Base-by-base conservation (phyloP, 2,329 filamentous ascomycete genomes). In the Trichophyton verrucosum region DNA sequence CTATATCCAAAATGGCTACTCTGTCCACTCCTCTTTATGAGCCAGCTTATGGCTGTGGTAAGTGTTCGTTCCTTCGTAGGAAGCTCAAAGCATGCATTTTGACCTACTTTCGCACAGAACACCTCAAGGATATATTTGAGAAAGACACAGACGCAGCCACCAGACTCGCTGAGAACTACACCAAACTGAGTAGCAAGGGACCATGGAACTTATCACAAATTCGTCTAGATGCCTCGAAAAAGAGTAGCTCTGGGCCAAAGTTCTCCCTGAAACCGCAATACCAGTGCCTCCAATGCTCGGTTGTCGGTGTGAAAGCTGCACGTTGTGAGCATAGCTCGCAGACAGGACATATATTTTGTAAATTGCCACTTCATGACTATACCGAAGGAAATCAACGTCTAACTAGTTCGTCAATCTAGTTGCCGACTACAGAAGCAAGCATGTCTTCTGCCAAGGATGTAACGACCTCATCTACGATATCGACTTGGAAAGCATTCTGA, bases 31-130 rank as follows among this genome's bases (percentile, higher is more conserved):
- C 40, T 11, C 15, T 44, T 13, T 72, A 72, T 1, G 73, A 74
- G 62, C 72, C 74, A 6, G 73, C 72, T 59, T 76, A 69, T 63
- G 74, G 74, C 60, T 76, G 74, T 62, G 74, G 74, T 76, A 73
- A 65, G 73, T 24, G n/a, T 57, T 5, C 49, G 3, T 27, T 59
- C 7, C 17, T 27, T 1, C 15, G 20, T 5, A 22, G 17, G 22
- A 47, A 56, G 3, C 53, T 11, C 11, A 36, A 27, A 8, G 46
- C 13, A 2, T 38, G 27, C 7, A 17, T 36, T 33, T 8, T 53
- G 49, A 58, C 58, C 27, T 30, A 11, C 15, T 27, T 57, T 53
- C 40, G 57, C 27, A 57, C 63, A 76, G 74, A 75, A 65, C 74
- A 76, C 65, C 69, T 76, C 61, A 71, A 70, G 36, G 62, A 68